Conservation (phyloP, 2,329 filamentous ascomycete species). For the Orbilia ellipsospora region DNA sequence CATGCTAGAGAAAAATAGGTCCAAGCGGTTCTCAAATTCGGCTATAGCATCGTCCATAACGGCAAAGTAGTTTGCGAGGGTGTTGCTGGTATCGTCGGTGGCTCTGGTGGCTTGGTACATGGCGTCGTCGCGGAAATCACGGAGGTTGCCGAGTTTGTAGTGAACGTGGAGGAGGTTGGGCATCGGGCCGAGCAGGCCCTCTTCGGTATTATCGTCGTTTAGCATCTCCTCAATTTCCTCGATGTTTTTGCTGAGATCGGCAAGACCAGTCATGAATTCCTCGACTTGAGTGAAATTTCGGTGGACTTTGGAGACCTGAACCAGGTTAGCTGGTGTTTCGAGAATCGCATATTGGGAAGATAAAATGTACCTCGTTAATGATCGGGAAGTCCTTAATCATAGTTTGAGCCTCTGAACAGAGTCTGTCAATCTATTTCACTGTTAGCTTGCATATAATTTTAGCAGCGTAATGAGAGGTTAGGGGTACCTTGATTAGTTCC, state of each 20-base stretch:
- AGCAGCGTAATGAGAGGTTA: neutral
- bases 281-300: constrained; percentile 95
- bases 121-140: constrained; percentile 94
- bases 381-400: constrained; percentile 97
- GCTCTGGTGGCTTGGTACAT: constrained; percentile 92
- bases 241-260: constrained; percentile 84
- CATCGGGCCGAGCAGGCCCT: constrained; percentile 73
- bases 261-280: constrained; percentile 89
- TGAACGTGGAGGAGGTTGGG: constrained; percentile 89
- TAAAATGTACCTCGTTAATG: constrained; percentile 74
- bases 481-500: constrained; percentile 84
- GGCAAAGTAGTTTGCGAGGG: constrained; percentile 88
- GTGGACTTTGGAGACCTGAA: constrained; percentile 82
- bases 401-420: constrained; percentile 95
- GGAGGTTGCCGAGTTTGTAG: constrained; percentile 88
- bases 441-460: constrained; percentile 6
- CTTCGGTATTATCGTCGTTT: constrained; percentile 78
- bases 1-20: constrained; percentile 85
- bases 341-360: neutral
- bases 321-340: constrained; percentile 23
- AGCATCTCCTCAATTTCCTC: constrained; percentile 81
- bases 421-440: constrained; percentile 77
- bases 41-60: constrained; percentile 87
- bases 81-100: constrained; percentile 80
- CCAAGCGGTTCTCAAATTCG: constrained; percentile 96